Evolutionary conservation across 2,329 filamentous ascomycete species (phyloP), one percentile per base, ranked within the genome.

Genomic region (Clarireedia paspali): DNA sequence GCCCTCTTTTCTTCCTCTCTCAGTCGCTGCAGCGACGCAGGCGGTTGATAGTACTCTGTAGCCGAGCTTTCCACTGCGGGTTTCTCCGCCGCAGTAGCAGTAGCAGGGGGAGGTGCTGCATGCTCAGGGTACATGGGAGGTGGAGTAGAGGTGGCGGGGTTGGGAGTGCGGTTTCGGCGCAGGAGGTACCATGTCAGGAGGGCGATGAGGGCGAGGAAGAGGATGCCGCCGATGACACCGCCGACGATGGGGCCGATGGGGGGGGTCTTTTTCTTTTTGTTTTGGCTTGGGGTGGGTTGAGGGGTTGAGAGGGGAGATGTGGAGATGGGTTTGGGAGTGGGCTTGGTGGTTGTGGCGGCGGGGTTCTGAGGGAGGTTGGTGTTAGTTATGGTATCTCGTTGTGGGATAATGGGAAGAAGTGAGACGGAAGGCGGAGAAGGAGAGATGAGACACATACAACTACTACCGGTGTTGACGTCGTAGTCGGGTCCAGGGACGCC

Each of bases 211-310:
- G 45, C 53, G 14, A 59, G 47, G 15, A 50, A 23, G 34, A 53
- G 57, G 7, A 65, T 17, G 5, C 61, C 62, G 12, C 62, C 63
- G 24, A 64, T 52, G 24, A 59, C 60, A 5, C 60, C 62, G 6
- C 63, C 63, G 0, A 60, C 55, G n/a, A 65, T 64, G 2, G 59
- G 47, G 17, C 58, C 63, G n/a, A 60, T 50, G 6, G 59, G 57
- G 6, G 42, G 55, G 23, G 40, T 45, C 44, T 38, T 46, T n/a
- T 40, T 40, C 38, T 40, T 40, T 40, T 40, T 17, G 38, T 20
- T 20, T 20, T 20, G 20, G 20, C 2, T 2, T 0, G 17, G 38
- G 14, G 38, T 9, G 6, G 7, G 15, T 5, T 15, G 14, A 5
- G 38, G 38, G 15, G 14, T 40, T 40, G 14, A 14, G 5, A 7